Evolutionary conservation across 352 stramenopile genomes (phyloP), one percentile per base, ranked within the genome.

Genomic region (Phytophthora fragariae): DNA sequence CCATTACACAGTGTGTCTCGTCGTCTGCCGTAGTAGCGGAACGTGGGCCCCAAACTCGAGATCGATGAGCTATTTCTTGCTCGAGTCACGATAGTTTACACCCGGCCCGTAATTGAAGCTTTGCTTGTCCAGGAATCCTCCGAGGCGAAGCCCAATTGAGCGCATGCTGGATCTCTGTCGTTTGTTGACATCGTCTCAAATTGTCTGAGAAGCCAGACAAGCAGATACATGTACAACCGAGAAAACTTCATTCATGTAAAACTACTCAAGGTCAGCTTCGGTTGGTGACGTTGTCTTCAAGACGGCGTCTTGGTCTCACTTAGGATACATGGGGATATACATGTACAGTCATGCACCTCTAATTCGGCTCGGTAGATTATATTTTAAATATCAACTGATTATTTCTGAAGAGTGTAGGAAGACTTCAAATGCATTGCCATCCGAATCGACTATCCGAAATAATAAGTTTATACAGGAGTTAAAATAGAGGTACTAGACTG

Each of bases 51-150:
- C 27, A 29, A 29, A 29, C 27, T 29, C 27, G 27, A 29, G 3
- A 2, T 29, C 27, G 27, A 29, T 29, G 27, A 29, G 27, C 27
- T 4, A 2, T 29, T 29, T 29, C 27, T 29, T 29, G 3, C 27
- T 29, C 27, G 27, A 21, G 19, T 21, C 19, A 29, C 27, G 3
- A n/a, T n/a, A n/a, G n/a, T 29, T 29, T 29, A 41, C 57, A 60
- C 85, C 82, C 14, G 49, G 29, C 14, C 47, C 33, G 61, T 89
- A 89, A 44, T 57, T 53, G 17, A 84, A 84, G 1, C 41, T 52
- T 11, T 53, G 62, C 0, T 19, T 35, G 54, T 4, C 27, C 21
- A 35, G 53, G 11, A n/a, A 17, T 53, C 24, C 31, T 65, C 56
- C 5, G 72, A n/a, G 2, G 62, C 53, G 7, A 39, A 33, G 14